Evolutionary conservation across 2,329 filamentous ascomycete genomes (phyloP).

Genomic region (Pseudopithomyces chartarum): DNA sequence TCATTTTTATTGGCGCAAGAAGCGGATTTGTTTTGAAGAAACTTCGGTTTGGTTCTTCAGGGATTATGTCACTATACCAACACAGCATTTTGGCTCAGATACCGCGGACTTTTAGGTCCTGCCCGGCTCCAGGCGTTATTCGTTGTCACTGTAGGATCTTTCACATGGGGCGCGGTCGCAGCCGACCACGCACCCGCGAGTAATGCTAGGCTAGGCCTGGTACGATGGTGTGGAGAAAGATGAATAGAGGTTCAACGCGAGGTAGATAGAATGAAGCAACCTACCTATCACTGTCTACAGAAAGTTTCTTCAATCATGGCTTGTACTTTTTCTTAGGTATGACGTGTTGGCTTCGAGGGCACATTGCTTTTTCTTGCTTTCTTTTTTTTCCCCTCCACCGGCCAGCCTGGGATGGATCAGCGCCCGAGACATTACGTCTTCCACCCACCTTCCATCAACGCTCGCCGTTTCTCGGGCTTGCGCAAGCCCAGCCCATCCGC

Average conservation of each 20-base stretch:
- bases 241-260: neutral
- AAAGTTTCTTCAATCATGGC: no score
- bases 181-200: neutral
- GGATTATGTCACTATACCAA: conserved; percentile 32
- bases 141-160: neutral
- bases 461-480: no score
- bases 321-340: no score
- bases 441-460: no score
- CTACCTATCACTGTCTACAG: no score
- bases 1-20: neutral
- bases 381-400: no score
- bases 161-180: neutral
- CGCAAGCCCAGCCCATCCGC: no score
- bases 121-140: conserved; percentile 33
- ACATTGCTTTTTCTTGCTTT: no score
- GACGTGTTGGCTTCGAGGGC: no score
- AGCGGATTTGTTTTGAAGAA: neutral
- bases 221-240: neutral
- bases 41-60: conserved; percentile 9
- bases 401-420: no score
- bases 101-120: conserved; percentile 31
- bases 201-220: neutral
- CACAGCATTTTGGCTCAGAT: conserved; percentile 41
- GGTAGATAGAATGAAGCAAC: no score
- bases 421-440: no score